Conservation (phyloP, 495 filamentous ascomycete species). For the Xylaria nigripes region DNA sequence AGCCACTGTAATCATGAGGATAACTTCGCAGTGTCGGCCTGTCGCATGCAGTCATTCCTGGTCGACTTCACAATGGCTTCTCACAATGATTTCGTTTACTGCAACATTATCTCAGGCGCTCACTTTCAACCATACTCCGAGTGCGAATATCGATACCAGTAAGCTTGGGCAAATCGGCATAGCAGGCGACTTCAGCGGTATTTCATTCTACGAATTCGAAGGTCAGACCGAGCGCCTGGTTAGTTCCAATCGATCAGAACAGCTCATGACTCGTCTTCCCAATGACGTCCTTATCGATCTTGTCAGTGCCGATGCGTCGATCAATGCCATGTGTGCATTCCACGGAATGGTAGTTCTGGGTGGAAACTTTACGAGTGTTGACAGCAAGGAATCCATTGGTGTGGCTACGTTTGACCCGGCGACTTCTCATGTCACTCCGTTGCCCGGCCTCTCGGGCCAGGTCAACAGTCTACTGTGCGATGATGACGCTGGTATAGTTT, state of each 20-base stretch:
- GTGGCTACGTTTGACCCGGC: constrained; percentile 73
- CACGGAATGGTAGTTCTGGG: constrained; percentile 68
- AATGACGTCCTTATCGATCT: constrained; percentile 75
- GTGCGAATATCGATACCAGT: constrained; percentile 74
- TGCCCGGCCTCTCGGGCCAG: constrained; percentile 71
- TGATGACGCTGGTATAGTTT: constrained; percentile 70
- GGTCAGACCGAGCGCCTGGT: constrained; percentile 63
- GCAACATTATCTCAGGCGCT: constrained; percentile 49
- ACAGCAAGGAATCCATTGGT: constrained; percentile 62
- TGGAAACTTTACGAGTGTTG: constrained; percentile 94
- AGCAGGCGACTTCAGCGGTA: constrained; percentile 81
- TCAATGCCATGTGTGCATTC: constrained; percentile 81
- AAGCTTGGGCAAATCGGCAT: constrained; percentile 76
- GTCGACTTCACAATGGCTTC: constrained; percentile 21
- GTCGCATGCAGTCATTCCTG: constrained; percentile 24
- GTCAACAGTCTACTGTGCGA: constrained; percentile 81
- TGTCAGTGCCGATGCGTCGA: constrained; percentile 68
- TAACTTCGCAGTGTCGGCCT: constrained; percentile 27
- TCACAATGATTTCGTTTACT: constrained; percentile 34
- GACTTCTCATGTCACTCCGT: constrained; percentile 54
- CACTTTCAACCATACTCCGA: constrained; percentile 60
- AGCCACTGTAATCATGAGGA: constrained; percentile 30
- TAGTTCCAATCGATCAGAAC: constrained; percentile 67
- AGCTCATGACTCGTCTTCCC: constrained; percentile 72
- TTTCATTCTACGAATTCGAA: constrained; percentile 80